These are phyloP conservation scores for Saccharomycopsis fodiens DNA, from an alignment of 805 yeast species.

Conservation along the genomic window DNA sequence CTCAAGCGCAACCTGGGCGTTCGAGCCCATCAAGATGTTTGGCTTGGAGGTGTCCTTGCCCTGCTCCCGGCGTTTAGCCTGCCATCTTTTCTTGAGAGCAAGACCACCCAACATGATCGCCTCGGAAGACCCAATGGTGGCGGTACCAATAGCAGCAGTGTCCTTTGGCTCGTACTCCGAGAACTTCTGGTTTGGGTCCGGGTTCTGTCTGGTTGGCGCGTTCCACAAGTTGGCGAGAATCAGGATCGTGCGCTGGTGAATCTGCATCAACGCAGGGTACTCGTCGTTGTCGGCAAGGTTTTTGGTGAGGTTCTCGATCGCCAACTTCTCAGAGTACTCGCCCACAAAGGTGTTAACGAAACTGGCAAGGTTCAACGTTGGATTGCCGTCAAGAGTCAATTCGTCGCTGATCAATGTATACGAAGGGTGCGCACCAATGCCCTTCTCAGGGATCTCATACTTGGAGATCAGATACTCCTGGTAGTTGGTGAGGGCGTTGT, in stretches of 20 bases:
- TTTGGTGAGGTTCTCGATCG: constrained; percentile 68
- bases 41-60: constrained; percentile 62
- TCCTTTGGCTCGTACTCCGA: constrained; percentile 23
- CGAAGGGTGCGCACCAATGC: constrained; percentile 45
- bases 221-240: constrained; percentile 79
- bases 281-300: constrained; percentile 91
- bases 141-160: constrained; percentile 64
- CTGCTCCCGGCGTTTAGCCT: constrained; percentile 47
- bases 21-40: constrained; percentile 84
- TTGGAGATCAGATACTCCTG: constrained; percentile 33
- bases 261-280: constrained; percentile 75
- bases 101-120: constrained; percentile 92
- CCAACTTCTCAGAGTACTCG: constrained; percentile 44
- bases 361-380: constrained; percentile 78
- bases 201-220: constrained; percentile 38
- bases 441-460: constrained; percentile 51
- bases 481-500: constrained; percentile 5
- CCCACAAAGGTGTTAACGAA: constrained; percentile 75
- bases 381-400: constrained; percentile 74
- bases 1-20: constrained; percentile 91
- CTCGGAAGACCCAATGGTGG: constrained; percentile 91
- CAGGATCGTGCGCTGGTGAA: constrained; percentile 76
- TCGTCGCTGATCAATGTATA: constrained; percentile 65
- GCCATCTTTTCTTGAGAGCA: constrained; percentile 90
- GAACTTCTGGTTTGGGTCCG: constrained; percentile 18